Base-by-base conservation (phyloP, 495 filamentous ascomycete genomes). In the Podospora pseudoanserina region DNA sequence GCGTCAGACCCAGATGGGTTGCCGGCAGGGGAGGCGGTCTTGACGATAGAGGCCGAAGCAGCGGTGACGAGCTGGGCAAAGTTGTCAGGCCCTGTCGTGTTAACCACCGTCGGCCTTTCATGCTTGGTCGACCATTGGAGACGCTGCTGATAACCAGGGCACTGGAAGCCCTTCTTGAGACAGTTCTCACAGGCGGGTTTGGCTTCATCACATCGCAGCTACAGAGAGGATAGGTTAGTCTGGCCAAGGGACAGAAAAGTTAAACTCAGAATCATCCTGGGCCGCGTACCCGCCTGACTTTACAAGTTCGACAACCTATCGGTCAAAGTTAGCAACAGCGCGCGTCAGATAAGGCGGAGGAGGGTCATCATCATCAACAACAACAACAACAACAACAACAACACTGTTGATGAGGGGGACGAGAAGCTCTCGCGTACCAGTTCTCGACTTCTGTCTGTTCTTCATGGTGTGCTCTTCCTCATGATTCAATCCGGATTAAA, bases 101-200 rank as follows among this genome's bases (percentile, higher is more conserved):
- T 68, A 28, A 70, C 64, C 2, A 67, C 60, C 11, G 65, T 65
- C 39, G 71, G 69, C 32, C 68, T 55, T 44, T 78, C 76, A 68
- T 78, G 74, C 34, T 78, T 78, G 55, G 76, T 78, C 32, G 73
- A 76, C 76, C 76, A 78, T 60, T 78, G 76, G 4, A 78, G 72
- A 20, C 76, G 75, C 27, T 78, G 76, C 57, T 78, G 76, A 49
- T 78, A 78, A 63, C 76, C 76, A 0, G 76, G 76, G 65, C 76
- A 78, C 9, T 71, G 72, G 49, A 74, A 67, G n/a, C 72, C 68
- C 39, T 77, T 77, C 60, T 74, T 75, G 19, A 65, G 27, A 63
- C 76, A 78, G 64, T 78, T 78, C 2, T 64, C 67, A 58, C 76
- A 78, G 4, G 30, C 67, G 1, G 76, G 76, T 59, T 77, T 77